Base-by-base conservation (phyloP, 805 yeast species). In the Debaryomyces castellii region DNA sequence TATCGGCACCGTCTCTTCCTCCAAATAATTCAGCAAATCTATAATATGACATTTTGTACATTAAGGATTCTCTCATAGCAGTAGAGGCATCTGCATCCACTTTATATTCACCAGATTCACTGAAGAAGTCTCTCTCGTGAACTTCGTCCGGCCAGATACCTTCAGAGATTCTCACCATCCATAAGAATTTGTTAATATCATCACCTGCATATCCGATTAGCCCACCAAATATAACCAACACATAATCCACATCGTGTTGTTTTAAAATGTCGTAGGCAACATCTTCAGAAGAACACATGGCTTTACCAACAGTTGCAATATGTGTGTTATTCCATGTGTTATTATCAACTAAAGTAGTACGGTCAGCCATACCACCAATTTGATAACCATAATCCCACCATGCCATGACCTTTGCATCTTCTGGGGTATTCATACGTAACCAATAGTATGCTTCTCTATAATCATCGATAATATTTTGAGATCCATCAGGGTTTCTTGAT, bases 381-480 rank as follows among this genome's bases (percentile, higher is more conserved):
- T 94, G 99, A 69, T 94, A 94, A 45, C 99, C 99, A 63, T 95
- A 95, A 74, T 95, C 99, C 99, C 99, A 94, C 99, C 99, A 94
- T 9, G 97, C 85, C 86, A 95, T 89, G 50, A 94, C 87, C 67
- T 88, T 91, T 28, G 97, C 87, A 64, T 94, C 98, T 64, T 94
- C 97, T 3, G 87, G 83, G 0, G 99, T 94, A 72, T 94, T 94
- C 96, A 92, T 91, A 62, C 99, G 83, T 58, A 94, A 76, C 99
- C 99, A 94, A 67, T 92, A 94, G 74, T 94, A 94, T 9, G 98
- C 99, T 75, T 94, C 99, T 71, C 99, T 83, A 76, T 85, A 94
- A 68, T 94, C 99, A 67, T 94, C 99, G 60, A 94, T 94, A 54
- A 92, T 72, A 49, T 78, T 76, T 54, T 81, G 85, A 14, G 88